phyloP scores from a whole-genome alignment of 768 basidiomycete species.

The Mycena vulgaris region DNA sequence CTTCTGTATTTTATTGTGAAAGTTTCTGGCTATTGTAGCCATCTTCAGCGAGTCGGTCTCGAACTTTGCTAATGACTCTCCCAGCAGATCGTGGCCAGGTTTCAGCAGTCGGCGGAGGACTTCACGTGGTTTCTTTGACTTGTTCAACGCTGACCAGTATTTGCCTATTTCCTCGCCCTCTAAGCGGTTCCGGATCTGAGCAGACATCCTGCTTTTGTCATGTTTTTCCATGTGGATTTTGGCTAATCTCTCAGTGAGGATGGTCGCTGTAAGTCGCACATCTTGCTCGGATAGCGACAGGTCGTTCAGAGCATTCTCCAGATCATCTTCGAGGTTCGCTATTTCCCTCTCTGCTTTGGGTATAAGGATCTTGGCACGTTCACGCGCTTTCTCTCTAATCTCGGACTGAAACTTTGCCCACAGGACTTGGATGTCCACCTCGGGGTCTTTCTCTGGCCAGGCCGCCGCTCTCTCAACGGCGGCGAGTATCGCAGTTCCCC shows the following conservation, averaged over 20 bases:
- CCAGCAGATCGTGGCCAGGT: background rate
- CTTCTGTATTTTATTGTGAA: constrained; percentile 10
- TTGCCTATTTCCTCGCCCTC: constrained; percentile 16
- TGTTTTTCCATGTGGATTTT: background rate
- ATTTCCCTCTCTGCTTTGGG: constrained; percentile 10
- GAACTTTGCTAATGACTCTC: background rate
- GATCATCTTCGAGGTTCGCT: background rate
- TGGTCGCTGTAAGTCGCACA: background rate
- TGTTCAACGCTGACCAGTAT: constrained; percentile 11
- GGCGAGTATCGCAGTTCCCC: constrained; percentile 43
- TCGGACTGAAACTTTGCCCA: constrained; percentile 3
- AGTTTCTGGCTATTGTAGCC: constrained; percentile 12
- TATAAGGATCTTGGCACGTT: constrained; percentile 8
- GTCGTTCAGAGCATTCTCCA: background rate
- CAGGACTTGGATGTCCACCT: background rate
- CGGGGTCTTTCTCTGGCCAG: constrained; percentile 1
- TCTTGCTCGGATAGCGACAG: background rate
- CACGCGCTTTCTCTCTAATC: constrained; percentile 2
- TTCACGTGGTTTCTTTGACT: constrained; percentile 7
- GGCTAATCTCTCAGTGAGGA: constrained; percentile 10
- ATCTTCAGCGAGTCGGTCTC: constrained; percentile 2
- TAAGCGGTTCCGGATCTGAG: constrained; percentile 5
- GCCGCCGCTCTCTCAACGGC: constrained; percentile 37
- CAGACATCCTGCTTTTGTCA: background rate
- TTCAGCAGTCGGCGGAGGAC: background rate